Evolutionary conservation across 352 stramenopile genomes (phyloP).

Genomic region (Phytophthora crassamura): DNA sequence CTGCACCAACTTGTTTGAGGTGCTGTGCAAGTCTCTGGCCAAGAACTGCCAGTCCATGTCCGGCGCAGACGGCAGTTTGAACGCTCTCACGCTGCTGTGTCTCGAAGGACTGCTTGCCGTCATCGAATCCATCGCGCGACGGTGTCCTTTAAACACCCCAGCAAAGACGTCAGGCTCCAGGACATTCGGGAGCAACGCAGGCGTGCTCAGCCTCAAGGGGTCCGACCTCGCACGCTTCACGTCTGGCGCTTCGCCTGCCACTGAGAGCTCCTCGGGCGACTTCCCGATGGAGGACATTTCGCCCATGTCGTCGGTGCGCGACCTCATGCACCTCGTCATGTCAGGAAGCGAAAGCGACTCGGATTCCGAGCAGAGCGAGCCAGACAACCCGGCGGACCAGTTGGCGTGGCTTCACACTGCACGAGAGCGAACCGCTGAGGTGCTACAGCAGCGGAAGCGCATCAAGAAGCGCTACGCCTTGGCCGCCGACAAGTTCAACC

Average conservation of each 20-base stretch:
- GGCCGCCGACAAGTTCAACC: slow-evolving; percentile 96
- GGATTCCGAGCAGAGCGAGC: slow-evolving; percentile 65
- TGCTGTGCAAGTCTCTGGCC: slow-evolving; percentile 94
- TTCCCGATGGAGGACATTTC: slow-evolving; percentile 81
- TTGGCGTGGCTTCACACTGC: slow-evolving; percentile 85
- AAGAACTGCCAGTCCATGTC: slow-evolving; percentile 86
- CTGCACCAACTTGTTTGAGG: slow-evolving; percentile 99
- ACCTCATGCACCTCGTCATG: slow-evolving; percentile 88
- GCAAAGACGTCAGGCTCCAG: slow-evolving; percentile 34
- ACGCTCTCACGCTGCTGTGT: slow-evolving; percentile 76
- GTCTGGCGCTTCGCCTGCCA: slow-evolving; percentile 33
- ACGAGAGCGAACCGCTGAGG: slow-evolving; percentile 85
- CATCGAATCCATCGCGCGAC: slow-evolving; percentile 92
- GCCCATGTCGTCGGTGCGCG: slow-evolving; percentile 82
- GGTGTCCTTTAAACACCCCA: slow-evolving; percentile 70
- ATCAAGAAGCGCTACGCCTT: slow-evolving; percentile 92
- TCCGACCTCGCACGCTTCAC: slow-evolving; percentile 78
- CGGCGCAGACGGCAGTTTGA: slow-evolving; percentile 61
- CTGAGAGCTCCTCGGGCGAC: slow-evolving; percentile 40
- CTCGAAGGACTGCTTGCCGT: slow-evolving; percentile 93
- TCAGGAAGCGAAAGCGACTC: slow-evolving; percentile 80
- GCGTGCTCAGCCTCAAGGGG: slow-evolving; percentile 61
- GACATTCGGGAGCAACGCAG: slow-evolving; percentile 33
- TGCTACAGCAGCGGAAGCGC: slow-evolving; percentile 92
- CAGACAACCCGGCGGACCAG: slow-evolving; percentile 55